Conservation (phyloP, 805 yeast genomes). For the Saturnispora dispora region DNA sequence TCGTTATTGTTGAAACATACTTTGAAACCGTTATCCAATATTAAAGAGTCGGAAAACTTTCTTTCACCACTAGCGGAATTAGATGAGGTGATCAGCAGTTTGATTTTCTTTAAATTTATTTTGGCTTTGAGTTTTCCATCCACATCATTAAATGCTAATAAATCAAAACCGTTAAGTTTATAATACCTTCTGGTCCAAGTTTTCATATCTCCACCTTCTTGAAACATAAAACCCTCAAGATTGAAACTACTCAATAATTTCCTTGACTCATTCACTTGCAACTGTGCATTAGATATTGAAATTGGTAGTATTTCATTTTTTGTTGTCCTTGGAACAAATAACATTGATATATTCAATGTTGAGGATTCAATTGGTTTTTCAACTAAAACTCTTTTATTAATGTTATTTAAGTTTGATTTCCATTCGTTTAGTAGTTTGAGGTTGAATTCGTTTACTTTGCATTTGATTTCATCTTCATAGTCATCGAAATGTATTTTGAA, state of each 20-base stretch:
- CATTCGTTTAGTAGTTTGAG: conserved; percentile 76
- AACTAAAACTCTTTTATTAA: conserved; percentile 24
- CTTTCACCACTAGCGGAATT: conserved; percentile 24
- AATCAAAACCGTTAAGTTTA: conserved; percentile 58
- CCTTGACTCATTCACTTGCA: conserved; percentile 31
- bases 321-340: conserved; percentile 57
- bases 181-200: conserved; percentile 67
- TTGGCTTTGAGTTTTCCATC: conserved; percentile 63
- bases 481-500: conserved; percentile 56
- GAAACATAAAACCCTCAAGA: conserved; percentile 67
- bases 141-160: conserved; percentile 69
- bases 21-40: conserved; percentile 67
- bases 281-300: conserved; percentile 48
- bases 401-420: conserved; percentile 37
- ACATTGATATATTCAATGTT: conserved; percentile 56
- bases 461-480: conserved; percentile 46
- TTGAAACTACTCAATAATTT: conserved; percentile 17
- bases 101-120: conserved; percentile 65
- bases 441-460: conserved; percentile 41
- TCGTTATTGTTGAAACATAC: conserved; percentile 73
- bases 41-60: conserved; percentile 62
- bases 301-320: conserved; percentile 58
- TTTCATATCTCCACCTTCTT: conserved; percentile 86
- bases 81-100: conserved; percentile 32
- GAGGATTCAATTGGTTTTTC: conserved; percentile 53